Conservation (phyloP, 306 rosid species). For the Prunus campanulata region DNA sequence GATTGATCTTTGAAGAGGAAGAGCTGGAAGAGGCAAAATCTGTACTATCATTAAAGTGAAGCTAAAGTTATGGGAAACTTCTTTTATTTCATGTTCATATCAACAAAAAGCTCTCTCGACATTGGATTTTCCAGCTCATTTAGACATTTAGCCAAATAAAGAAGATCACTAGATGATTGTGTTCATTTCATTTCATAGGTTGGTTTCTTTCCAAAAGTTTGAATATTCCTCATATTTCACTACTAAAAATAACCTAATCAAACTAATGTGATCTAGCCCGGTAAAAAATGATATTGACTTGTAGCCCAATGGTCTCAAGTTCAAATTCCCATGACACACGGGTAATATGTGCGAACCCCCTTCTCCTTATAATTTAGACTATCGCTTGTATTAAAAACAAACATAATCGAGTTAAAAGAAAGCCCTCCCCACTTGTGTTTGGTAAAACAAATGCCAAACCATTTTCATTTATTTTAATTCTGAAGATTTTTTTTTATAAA, state of each 20-base stretch:
- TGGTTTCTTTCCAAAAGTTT: too few relatives aligned
- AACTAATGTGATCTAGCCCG: rapidly evolving
- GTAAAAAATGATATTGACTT: rapidly evolving
- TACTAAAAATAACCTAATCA: too few relatives aligned
- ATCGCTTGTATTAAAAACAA: too few relatives aligned
- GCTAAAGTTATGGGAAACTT: not conserved
- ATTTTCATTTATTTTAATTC: too few relatives aligned
- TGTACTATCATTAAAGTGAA: not conserved
- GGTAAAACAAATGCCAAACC: too few relatives aligned
- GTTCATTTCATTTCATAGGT: not conserved
- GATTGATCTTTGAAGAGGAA: not conserved
- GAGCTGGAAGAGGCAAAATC: not conserved
- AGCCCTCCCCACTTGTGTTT: too few relatives aligned
- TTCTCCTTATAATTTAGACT: too few relatives aligned
- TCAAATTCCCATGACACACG: rapidly evolving
- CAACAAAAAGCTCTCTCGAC: not conserved
- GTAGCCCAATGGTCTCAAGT: rapidly evolving
- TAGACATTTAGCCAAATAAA: not conserved
- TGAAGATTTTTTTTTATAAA: too few relatives aligned
- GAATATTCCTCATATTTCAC: too few relatives aligned
- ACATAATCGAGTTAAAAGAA: too few relatives aligned
- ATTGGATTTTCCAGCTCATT: not conserved
- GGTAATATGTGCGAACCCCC: rapidly evolving
- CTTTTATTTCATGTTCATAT: not conserved
- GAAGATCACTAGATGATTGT: not conserved